phyloP scores from a whole-genome alignment of 2,329 filamentous ascomycete species.

The Pezicula carpinea region DNA sequence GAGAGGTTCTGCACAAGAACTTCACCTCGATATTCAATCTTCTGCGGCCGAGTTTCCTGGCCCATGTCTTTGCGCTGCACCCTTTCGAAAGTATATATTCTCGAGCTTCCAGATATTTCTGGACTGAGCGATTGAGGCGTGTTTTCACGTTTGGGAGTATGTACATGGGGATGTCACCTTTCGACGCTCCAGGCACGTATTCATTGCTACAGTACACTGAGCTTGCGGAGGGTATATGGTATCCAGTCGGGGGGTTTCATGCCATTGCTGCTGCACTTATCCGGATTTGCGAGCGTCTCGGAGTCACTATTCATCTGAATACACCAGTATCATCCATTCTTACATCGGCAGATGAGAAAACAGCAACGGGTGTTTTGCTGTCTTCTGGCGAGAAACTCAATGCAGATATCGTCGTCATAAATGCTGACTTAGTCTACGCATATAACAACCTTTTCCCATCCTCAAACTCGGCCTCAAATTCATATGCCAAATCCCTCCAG shows the following conservation, averaged over 20 bases:
- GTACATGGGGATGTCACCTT: slow-evolving; percentile 80
- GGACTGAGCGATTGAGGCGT: slow-evolving; percentile 61
- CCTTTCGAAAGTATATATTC: slow-evolving; percentile 68
- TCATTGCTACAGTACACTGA: slow-evolving; percentile 71
- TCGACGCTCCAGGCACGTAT: slow-evolving; percentile 71
- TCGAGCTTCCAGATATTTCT: slow-evolving; percentile 62
- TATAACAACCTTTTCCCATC: slow-evolving; percentile 60
- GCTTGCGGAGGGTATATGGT: slow-evolving; percentile 72
- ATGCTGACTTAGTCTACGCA: slow-evolving; percentile 70
- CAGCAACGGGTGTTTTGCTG: slow-evolving; percentile 55
- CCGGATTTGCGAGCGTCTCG: slow-evolving; percentile 54
- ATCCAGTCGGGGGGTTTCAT: slow-evolving; percentile 67
- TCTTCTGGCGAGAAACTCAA: slow-evolving; percentile 50
- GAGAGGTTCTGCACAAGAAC: slow-evolving; percentile 62
- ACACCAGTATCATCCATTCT: slow-evolving; percentile 53
- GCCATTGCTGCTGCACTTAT: slow-evolving; percentile 59
- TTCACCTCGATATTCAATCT: slow-evolving; percentile 58
- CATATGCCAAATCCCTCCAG: slow-evolving; percentile 35
- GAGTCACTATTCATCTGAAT: slow-evolving; percentile 58
- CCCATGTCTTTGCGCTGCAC: slow-evolving; percentile 56
- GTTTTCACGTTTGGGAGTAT: slow-evolving; percentile 77
- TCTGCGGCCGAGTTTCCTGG: slow-evolving; percentile 52
- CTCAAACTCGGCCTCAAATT: slow-evolving; percentile 7
- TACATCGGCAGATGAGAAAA: slow-evolving; percentile 45
- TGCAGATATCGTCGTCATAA: slow-evolving; percentile 65